These are phyloP conservation scores for Phytophthora tentaculata DNA, from an alignment of 352 stramenopile species.

Conservation along the genomic window DNA sequence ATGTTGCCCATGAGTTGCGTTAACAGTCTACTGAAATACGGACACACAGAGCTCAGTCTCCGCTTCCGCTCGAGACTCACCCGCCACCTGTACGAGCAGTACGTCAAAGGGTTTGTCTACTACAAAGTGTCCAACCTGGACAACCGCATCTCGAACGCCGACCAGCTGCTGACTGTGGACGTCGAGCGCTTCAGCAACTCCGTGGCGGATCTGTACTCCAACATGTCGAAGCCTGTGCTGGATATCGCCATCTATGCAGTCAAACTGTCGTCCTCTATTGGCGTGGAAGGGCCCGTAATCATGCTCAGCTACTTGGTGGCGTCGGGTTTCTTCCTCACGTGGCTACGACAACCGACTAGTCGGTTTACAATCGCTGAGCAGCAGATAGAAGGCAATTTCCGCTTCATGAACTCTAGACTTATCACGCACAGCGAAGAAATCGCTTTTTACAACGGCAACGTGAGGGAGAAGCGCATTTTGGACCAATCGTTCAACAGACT, in stretches of 20 bases:
- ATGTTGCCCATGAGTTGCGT: constrained; percentile 84
- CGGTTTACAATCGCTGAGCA: constrained; percentile 85
- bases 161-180: constrained; percentile 89
- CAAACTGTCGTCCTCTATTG: constrained; percentile 75
- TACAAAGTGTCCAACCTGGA: constrained; percentile 93
- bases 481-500: constrained; percentile 73
- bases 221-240: constrained; percentile 87
- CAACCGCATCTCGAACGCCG: constrained; percentile 87
- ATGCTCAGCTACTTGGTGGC: constrained; percentile 74
- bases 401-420: constrained; percentile 88
- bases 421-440: constrained; percentile 92
- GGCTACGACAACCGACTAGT: constrained; percentile 72
- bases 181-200: constrained; percentile 86
- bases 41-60: constrained; percentile 80
- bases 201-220: constrained; percentile 89
- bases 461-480: constrained; percentile 80
- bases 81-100: constrained; percentile 81
- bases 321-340: constrained; percentile 77
- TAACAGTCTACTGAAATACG: constrained; percentile 86
- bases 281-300: constrained; percentile 69
- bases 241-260: constrained; percentile 84
- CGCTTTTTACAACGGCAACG: constrained; percentile 92
- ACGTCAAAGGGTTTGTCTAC: constrained; percentile 90
- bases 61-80: constrained; percentile 87
- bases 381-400: constrained; percentile 85